A percentile compares a stretch with the other conserved stretches of the same genome.
Conservation (phyloP, 2,329 filamentous ascomycete species). For the Byssothecium circinans region DNA sequence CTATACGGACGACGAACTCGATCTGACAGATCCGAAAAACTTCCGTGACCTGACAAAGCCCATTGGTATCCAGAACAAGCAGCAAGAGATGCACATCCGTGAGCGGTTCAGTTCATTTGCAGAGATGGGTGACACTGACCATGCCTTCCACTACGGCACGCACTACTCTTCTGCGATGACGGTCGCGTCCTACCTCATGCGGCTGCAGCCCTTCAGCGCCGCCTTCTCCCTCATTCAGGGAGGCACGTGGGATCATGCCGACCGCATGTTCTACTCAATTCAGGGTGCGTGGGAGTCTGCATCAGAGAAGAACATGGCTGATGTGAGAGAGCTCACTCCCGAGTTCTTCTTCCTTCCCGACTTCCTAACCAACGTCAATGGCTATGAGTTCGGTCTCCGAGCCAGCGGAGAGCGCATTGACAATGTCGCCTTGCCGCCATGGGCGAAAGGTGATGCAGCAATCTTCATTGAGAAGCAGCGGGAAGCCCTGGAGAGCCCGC, state of each 20-base stretch:
- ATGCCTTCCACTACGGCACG: conserved; percentile 95
- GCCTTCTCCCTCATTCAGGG: conserved; percentile 93
- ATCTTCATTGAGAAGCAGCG: conserved; percentile 95
- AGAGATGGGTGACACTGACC: conserved; percentile 78
- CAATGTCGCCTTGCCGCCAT: conserved; percentile 85
- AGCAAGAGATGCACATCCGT: conserved; percentile 75
- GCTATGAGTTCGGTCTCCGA: conserved; percentile 90
- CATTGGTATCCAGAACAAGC: conserved; percentile 85
- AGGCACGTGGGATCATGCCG: conserved; percentile 94
- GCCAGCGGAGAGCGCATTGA: conserved; percentile 79
- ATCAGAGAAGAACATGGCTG: conserved; percentile 85
- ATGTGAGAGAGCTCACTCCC: conserved; percentile 91
- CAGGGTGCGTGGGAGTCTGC: conserved; percentile 89
- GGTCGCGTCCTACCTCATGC: conserved; percentile 92
- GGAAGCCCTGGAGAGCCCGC: conserved; percentile 91
- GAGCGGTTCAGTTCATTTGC: conserved; percentile 85
- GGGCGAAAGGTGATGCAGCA: conserved; percentile 94
- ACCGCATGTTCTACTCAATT: conserved; percentile 92
- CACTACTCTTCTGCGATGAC: conserved; percentile 99
- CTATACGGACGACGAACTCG: conserved; percentile 90
- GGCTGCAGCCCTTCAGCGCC: conserved; percentile 92
- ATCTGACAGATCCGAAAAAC: conserved; percentile 78
- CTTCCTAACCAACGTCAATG: conserved; percentile 90
- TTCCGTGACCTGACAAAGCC: conserved; percentile 93
- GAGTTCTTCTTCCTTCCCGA: conserved; percentile 98